Evolutionary conservation across 1,139 yeast genomes (phyloP), one percentile per base, ranked within the genome.

Genomic region (Taphrina deformans): DNA sequence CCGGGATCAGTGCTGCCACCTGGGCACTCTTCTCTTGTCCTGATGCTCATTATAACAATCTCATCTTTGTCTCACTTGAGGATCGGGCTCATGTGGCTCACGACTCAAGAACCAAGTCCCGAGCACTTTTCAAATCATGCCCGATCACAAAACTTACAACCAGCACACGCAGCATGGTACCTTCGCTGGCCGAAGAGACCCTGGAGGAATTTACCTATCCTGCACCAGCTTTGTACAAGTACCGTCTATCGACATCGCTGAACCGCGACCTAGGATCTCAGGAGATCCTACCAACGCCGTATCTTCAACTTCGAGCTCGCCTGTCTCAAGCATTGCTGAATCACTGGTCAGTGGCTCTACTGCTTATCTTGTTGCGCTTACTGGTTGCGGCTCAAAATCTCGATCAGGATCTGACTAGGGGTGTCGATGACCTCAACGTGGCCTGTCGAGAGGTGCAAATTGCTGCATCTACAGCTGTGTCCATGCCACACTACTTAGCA

Each of bases 401-500:
- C 2, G 38, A 65, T 7, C 65, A 65, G 24, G 71, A 74, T 4
- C 68, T 78, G 12, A 65, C 66, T 3, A 62, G 71, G 0, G 75
- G 75, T 12, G 67, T 70, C 35, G 65, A 64, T n/a, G 69, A 72
- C 38, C 70, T 75, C 0, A 44, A 69, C 24, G 63, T 68, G n/a
- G 71, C 74, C 2, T 87, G 92, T 70, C 71, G 74, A 1, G 71
- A 79, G 0, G 75, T 83, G 1, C 85, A 86, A 63, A 71, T 75
- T 2, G 77, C 81, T 35, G 83, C 83, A 3, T 72, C 80, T 5
- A 74, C 76, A 1, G 71, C 81, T 1, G 75, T 79, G 1, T 78
- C 83, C 0, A 74, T 84, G 0, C 95, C 95, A 0, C 82, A 80
- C 63, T 81, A 85, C 69, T 72, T 87, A 61, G 80, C 88, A 0